Percentiles rank a stretch among this genome's conserved stretches.
Evolutionary conservation across 768 basidiomycete species (phyloP).

Genomic region (Boletellus ananiceps): DNA sequence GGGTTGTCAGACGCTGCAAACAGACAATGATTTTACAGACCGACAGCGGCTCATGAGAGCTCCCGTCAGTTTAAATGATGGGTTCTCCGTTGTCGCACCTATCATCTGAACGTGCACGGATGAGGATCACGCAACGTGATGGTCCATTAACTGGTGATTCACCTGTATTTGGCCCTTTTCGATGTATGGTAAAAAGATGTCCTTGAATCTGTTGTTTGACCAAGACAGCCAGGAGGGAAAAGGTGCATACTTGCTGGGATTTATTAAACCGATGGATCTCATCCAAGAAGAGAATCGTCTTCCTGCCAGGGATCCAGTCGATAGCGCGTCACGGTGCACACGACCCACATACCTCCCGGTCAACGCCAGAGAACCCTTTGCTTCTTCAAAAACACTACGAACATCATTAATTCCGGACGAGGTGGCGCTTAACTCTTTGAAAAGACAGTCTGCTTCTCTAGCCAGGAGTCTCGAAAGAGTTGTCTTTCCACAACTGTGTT

Average conservation of each 20-base stretch:
- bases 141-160: neutral
- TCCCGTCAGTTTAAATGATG: constrained; percentile 75
- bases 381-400: constrained; percentile 70
- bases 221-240: neutral
- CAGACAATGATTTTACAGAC: constrained; percentile 35
- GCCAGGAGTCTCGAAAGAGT: constrained; percentile 73
- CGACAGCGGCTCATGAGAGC: constrained; percentile 74
- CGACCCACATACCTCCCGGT: constrained; percentile 50
- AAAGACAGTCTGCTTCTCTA: constrained; percentile 49
- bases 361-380: constrained; percentile 57
- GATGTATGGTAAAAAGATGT: constrained; percentile 76
- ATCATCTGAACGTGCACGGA: constrained; percentile 43
- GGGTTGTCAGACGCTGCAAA: constrained; percentile 14
- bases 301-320: constrained; percentile 35
- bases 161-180: constrained; percentile 76
- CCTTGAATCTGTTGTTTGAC: constrained; percentile 37
- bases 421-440: constrained; percentile 79
- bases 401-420: constrained; percentile 65
- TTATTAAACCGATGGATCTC: constrained; percentile 82
- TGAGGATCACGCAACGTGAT: constrained; percentile 1
- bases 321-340: neutral
- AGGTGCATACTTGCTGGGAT: constrained; percentile 51
- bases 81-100: constrained; percentile 88
- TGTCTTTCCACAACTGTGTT: constrained; percentile 61
- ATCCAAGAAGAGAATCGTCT: constrained; percentile 75